Evolutionary conservation across 1,139 yeast genomes (phyloP), one percentile per base, ranked within the genome.

Genomic region (Oligophagozyma castellii): DNA sequence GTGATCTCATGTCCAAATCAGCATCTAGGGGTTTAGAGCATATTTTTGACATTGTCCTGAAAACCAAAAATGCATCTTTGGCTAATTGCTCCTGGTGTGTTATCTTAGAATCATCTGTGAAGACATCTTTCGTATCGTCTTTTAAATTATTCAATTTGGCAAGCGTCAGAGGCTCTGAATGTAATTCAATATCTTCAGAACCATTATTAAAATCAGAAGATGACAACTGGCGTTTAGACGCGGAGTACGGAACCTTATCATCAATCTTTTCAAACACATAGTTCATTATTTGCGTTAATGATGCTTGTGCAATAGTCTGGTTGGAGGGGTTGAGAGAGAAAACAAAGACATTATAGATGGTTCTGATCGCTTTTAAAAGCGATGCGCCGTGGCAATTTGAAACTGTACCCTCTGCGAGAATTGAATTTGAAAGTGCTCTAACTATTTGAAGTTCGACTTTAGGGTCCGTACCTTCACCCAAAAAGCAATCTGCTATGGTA

Each of bases 291-390:
- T 92, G 98, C 3, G 93, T 81, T 39, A 92, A 64, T 6, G 92
- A 77, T 2, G 95, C 96, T 57, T 92, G 98, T 0, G 98, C 98
- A 35, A 86, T 76, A 1, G 89, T 80, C 55, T 89, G 98, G 48
- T 84, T 89, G 15, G 81, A 62, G 3, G 89, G 70, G 12, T 79
- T 73, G 38, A 78, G 63, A 0, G 95, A 83, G 36, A 83, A 67
- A 26, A 89, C 77, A 47, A 89, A 92, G 19, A 92, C 81, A 50
- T 84, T 86, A 58, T 89, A 89, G 13, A 89, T 80, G 48, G 83
- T 94, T 51, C 98, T 70, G 22, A 92, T 77, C 0, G 96, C 96
- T 46, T 79, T 81, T 39, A 92, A 63, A 30, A 92, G 61, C 0
- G 92, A 70, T 4, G 89, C 81, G 5, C 96, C 96, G 48, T 92